Evolutionary conservation across 2,329 filamentous ascomycete species (phyloP).

Genomic region (Neonectria hederae): DNA sequence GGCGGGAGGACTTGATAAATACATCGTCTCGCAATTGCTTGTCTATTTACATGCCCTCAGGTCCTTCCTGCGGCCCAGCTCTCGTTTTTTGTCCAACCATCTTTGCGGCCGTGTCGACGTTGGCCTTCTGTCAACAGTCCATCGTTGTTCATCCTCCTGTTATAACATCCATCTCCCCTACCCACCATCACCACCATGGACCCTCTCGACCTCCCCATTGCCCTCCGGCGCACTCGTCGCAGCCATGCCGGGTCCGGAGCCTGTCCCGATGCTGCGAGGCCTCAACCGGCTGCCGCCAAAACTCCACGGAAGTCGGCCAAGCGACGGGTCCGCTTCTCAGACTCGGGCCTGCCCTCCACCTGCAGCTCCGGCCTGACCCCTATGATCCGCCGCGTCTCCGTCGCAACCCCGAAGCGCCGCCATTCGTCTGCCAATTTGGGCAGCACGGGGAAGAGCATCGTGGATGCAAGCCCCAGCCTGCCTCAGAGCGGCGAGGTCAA

Average conservation of each 20-base stretch:
- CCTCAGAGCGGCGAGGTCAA: conserved; percentile 51
- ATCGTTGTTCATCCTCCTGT: conserved; percentile 1
- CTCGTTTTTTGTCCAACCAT: conserved; percentile 13
- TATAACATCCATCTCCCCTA: not conserved
- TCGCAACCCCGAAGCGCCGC: conserved; percentile 53
- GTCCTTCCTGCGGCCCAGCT: conserved; percentile 15
- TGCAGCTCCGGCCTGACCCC: conserved; percentile 61
- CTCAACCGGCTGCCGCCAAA: conserved; percentile 30
- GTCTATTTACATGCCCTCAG: not conserved
- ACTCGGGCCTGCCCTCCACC: conserved; percentile 58
- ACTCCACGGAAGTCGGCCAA: conserved; percentile 48
- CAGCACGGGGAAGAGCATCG: conserved; percentile 28
- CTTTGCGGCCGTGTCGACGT: conserved; percentile 5
- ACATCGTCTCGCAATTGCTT: conserved; percentile 4
- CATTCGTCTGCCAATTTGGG: conserved; percentile 57
- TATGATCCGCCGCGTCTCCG: conserved; percentile 62
- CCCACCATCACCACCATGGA: conserved; percentile 43
- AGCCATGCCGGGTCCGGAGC: conserved; percentile 47
- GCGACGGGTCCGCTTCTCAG: conserved; percentile 68
- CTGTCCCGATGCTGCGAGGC: conserved; percentile 28
- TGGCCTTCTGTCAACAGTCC: conserved; percentile 3
- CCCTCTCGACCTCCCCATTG: conserved; percentile 60
- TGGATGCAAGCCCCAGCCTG: conserved; percentile 27
- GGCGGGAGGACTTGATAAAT: conserved; percentile 21
- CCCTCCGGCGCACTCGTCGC: conserved; percentile 64